These are phyloP conservation scores for Mortierella sp. DNA, from an alignment of 371 early-diverging fungal genomes.

Conservation along the genomic window DNA sequence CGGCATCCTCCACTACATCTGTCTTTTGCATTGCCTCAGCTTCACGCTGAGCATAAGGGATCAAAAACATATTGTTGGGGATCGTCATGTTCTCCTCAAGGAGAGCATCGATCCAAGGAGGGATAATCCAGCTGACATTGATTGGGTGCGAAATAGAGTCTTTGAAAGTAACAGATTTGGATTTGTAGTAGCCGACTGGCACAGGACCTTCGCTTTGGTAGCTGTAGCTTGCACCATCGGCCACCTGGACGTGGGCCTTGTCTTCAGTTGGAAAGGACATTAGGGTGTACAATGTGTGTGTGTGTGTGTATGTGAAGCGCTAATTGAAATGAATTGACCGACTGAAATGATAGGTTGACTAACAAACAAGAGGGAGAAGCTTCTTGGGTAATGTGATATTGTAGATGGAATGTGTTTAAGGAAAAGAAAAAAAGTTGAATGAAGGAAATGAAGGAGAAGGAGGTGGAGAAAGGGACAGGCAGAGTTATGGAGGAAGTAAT, in stretches of 20 bases:
- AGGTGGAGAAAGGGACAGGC: not conserved
- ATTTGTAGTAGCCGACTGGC: constrained; percentile 14
- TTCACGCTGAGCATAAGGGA: constrained; percentile 57
- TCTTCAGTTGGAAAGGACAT: constrained; percentile 21
- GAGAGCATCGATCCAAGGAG: constrained; percentile 51
- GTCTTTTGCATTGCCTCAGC: constrained; percentile 34
- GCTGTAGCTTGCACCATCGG: not conserved
- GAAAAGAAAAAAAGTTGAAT: no score
- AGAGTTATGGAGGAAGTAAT: no score
- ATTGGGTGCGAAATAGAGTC: constrained; percentile 71
- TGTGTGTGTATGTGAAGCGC: not conserved
- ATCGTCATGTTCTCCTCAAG: constrained; percentile 56
- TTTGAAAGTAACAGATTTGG: constrained; percentile 50
- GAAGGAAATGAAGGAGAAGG: not conserved
- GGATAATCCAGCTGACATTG: constrained; percentile 73
- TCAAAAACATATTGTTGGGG: constrained; percentile 52
- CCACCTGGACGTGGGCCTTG: constrained; percentile 6
- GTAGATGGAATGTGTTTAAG: no score
- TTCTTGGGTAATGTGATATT: no score
- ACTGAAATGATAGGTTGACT: no score
- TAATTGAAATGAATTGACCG: not conserved
- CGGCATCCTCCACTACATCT: constrained; percentile 20
- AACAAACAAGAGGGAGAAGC: no score
- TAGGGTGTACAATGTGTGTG: not conserved
- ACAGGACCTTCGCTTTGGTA: constrained; percentile 18